A percentile compares a stretch with the other conserved stretches of the same genome.
Conservation (phyloP, 2,329 filamentous ascomycete genomes). For the Ampelomyces quisqualis region DNA sequence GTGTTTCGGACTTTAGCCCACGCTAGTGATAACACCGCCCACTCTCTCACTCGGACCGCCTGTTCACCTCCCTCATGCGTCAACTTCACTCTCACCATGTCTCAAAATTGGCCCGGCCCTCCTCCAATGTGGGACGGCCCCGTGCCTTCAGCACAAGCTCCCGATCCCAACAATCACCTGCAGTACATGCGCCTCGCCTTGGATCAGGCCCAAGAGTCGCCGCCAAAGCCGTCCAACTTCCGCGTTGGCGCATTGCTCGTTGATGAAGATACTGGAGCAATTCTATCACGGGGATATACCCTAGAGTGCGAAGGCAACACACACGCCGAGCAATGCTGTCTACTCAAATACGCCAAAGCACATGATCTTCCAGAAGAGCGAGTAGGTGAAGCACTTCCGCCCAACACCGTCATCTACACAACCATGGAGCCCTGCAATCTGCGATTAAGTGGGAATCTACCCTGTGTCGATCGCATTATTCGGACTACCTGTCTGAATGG, state of each 20-base stretch:
- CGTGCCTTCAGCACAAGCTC: conserved; percentile 14
- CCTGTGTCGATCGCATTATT: conserved; percentile 79
- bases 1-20: conserved; percentile 27
- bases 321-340: conserved; percentile 91
- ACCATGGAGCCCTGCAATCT: conserved; percentile 86
- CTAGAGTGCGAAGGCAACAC: conserved; percentile 90
- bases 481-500: conserved; percentile 47
- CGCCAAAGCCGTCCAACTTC: conserved; percentile 87
- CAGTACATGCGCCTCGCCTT: conserved; percentile 71
- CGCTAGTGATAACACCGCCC: conserved; percentile 16
- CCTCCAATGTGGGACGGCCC: conserved; percentile 24
- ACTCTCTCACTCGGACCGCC: conserved; percentile 1
- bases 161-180: conserved; percentile 32
- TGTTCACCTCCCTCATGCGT: conserved; percentile 3
- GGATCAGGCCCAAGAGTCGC: conserved; percentile 72
- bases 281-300: conserved; percentile 84
- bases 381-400: conserved; percentile 55
- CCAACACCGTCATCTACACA: conserved; percentile 72
- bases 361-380: conserved; percentile 53
- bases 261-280: conserved; percentile 54
- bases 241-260: conserved; percentile 91
- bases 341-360: conserved; percentile 64
- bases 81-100: conserved; percentile 19
- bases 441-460: conserved; percentile 70
- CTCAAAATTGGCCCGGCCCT: conserved; percentile 21